Evolutionary conservation across 2,329 filamentous ascomycete species (phyloP), one percentile per base, ranked within the genome.

Genomic region (Immersiporthe knoxdaviesiana): DNA sequence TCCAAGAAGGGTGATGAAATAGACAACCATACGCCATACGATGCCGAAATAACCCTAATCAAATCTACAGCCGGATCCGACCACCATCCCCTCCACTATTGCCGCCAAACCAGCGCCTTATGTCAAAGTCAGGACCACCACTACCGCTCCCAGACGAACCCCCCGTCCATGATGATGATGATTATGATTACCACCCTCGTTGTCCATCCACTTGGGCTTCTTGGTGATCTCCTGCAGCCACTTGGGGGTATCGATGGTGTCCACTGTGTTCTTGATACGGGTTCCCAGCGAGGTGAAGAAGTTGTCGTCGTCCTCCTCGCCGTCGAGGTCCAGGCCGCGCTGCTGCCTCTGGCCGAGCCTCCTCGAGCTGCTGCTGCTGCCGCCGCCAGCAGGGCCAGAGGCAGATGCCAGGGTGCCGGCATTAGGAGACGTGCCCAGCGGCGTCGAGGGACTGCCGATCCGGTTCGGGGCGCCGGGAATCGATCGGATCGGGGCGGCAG

Each of bases 261-360:
- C 95, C 65, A 98, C 88, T 0, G 96, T 98, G 76, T 99, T 99
- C 79, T 90, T 92, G 74, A 99, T 90, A 47, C 95, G 87, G 76
- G 97, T 92, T 0, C 92, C 90, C 71, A 98, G 89, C 44, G 91
- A 90, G 73, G 92, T 87, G 76, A 98, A 94, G 78, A 97, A 93
- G 73, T 90, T 93, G 67, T 93, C 92, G 18, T 92, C 90, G n/a
- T 87, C 86, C 10, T 86, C 85, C 0, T 87, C 50, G 79, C 73
- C 41, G 16, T 63, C 61, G 21, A 27, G 37, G 78, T 61, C 44
- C 75, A 56, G 59, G n/a, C 37, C 59, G 59, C 59, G 59, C 14
- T 62, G 56, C 79, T 76, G 67, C 73, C 77, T 68, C 74, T 77
- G 72, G 65, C 77, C 76, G 54, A 76, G 73, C 61, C 77, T 72